Evolutionary conservation across 2,329 filamentous ascomycete species (phyloP).

Genomic region (Pseudocercospora crystallina): DNA sequence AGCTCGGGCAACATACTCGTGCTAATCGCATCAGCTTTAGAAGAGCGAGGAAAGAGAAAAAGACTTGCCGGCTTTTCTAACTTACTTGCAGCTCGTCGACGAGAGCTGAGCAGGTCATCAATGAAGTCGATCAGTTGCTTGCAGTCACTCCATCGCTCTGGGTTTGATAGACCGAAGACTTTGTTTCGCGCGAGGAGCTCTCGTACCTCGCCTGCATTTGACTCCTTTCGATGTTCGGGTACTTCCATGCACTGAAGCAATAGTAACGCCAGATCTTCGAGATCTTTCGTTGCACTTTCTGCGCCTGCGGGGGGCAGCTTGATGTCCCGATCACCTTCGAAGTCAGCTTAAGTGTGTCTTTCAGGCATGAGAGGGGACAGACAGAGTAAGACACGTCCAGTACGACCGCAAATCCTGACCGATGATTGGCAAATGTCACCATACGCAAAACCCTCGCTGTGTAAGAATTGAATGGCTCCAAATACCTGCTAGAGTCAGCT

Average conservation of each 20-base stretch:
- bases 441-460: not conserved
- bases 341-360: not conserved
- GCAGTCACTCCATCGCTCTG: slow-evolving; percentile 9
- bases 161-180: slow-evolving; percentile 9
- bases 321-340: not conserved
- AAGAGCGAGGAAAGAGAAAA: too few relatives aligned
- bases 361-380: too few relatives aligned
- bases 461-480: not conserved
- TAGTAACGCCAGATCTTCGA: slow-evolving; percentile 1
- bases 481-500: not conserved
- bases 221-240: not conserved
- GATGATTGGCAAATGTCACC: not conserved
- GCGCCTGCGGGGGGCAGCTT: not conserved
- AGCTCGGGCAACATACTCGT: not conserved
- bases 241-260: slow-evolving; percentile 9
- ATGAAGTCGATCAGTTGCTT: slow-evolving; percentile 12
- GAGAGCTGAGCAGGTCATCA: slow-evolving; percentile 8
- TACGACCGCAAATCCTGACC: not conserved
- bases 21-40: not conserved
- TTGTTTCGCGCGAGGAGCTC: slow-evolving; percentile 3
- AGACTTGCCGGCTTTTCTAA: not conserved
- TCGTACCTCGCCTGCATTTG: slow-evolving; percentile 4
- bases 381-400: not conserved
- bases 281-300: not conserved
- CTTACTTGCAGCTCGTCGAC: not conserved